Conservation (phyloP, 78 protist species). For the Dictyostelium discoideum region DNA sequence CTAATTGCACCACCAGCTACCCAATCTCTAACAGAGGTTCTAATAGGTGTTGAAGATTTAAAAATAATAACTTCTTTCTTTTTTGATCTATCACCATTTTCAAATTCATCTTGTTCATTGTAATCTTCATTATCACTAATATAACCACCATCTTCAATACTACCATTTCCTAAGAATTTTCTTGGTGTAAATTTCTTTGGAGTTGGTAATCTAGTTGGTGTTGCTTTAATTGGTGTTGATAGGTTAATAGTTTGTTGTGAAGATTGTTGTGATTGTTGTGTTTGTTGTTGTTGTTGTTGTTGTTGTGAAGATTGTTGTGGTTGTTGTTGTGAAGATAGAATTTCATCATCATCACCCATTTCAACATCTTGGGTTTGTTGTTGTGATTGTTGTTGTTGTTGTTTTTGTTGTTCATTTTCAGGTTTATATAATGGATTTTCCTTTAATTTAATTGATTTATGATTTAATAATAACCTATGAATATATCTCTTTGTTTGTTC, state of each 20-base stretch:
- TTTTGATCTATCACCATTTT: neutral
- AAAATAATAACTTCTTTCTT: neutral
- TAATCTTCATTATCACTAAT: neutral
- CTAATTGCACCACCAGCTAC: neutral
- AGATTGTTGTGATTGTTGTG: neutral
- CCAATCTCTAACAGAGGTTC: neutral
- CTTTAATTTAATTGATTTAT: neutral
- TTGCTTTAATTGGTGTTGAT: neutral
- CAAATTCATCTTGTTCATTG: neutral
- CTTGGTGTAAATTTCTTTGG: neutral
- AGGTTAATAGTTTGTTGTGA: neutral
- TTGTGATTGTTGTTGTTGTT: neutral
- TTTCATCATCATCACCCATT: neutral
- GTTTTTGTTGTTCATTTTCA: neutral
- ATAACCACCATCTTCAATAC: neutral
- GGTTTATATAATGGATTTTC: neutral
- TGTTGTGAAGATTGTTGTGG: neutral
- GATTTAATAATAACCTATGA: conserved; percentile 1
- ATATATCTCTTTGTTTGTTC: neutral
- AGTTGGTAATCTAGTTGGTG: neutral
- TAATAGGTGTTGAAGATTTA: neutral
- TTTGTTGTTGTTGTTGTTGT: neutral
- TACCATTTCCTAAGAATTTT: neutral
- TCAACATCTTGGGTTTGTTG: neutral
- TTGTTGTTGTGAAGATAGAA: neutral